These are phyloP conservation scores for Ustilago cynodontis DNA, from an alignment of 1,284 basidiomycete genomes.

Conservation along the genomic window DNA sequence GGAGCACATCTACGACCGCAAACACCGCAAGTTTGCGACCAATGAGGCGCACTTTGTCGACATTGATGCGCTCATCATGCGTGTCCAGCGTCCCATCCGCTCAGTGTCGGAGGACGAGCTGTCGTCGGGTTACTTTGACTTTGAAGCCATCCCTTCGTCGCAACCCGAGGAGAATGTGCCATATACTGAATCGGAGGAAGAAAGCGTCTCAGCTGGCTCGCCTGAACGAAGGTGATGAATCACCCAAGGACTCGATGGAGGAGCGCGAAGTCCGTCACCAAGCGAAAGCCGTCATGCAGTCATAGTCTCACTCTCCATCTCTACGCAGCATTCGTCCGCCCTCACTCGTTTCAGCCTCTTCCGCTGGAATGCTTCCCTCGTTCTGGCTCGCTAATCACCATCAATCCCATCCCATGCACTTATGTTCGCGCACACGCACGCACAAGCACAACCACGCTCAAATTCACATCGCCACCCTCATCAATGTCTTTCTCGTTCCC, in stretches of 20 bases:
- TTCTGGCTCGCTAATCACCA: neutral
- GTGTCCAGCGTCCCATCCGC: conserved; percentile 73
- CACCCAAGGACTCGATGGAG: neutral
- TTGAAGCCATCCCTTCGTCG: conserved; percentile 43
- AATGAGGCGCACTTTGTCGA: conserved; percentile 84
- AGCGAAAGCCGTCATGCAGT: conserved; percentile 1
- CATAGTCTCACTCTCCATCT: neutral
- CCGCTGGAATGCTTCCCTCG: neutral
- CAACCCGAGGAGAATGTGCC: conserved; percentile 38
- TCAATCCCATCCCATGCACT: neutral
- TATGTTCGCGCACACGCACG: neutral
- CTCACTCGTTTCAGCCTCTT: neutral
- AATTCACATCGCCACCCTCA: neutral
- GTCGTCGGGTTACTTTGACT: conserved; percentile 29
- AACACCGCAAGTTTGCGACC: conserved; percentile 87
- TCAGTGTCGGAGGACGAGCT: conserved; percentile 32
- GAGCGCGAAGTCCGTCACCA: neutral
- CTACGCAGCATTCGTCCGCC: neutral
- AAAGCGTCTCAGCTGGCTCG: conserved; percentile 38
- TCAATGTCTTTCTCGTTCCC: conserved; percentile 2
- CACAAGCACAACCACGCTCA: neutral
- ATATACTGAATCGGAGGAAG: conserved; percentile 39
- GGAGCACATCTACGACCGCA: conserved; percentile 82
- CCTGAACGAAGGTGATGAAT: conserved; percentile 16
- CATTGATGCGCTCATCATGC: conserved; percentile 82